A percentile compares a stretch with the other conserved stretches of the same genome.
Conservation (phyloP, 768 basidiomycete genomes). For the Neoboletus magnificus region DNA sequence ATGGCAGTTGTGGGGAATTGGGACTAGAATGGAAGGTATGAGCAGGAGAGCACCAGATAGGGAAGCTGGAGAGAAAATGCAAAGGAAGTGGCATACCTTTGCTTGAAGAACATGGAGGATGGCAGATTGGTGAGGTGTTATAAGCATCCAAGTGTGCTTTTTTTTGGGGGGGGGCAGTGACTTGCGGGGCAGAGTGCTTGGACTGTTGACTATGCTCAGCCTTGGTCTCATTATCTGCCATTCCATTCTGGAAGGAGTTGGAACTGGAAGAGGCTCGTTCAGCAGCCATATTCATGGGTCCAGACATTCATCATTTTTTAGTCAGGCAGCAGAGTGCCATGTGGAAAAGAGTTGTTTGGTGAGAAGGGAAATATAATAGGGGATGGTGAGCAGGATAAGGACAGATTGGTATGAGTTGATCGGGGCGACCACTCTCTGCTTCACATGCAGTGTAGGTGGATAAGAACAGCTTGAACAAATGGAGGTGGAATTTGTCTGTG, state of each 20-base stretch:
- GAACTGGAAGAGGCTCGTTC: slow-evolving; percentile 28
- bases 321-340: slow-evolving; percentile 52
- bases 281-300: slow-evolving; percentile 18
- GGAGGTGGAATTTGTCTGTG: slow-evolving; percentile 97
- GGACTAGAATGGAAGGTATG: slow-evolving; percentile 47
- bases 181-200: slow-evolving; percentile 32
- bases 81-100: slow-evolving; percentile 50
- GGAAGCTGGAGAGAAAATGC: neutral
- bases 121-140: slow-evolving; percentile 84
- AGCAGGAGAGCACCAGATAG: neutral
- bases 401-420: slow-evolving; percentile 97
- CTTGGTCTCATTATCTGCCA: slow-evolving; percentile 60
- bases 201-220: slow-evolving; percentile 41
- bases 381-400: slow-evolving; percentile 94
- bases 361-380: slow-evolving; percentile 82
- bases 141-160: slow-evolving; percentile 83
- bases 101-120: slow-evolving; percentile 86
- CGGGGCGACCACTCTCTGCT: slow-evolving; percentile 92
- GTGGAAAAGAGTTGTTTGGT: slow-evolving; percentile 86
- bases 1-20: slow-evolving; percentile 85
- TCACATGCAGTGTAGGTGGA: slow-evolving; percentile 96
- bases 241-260: slow-evolving; percentile 48
- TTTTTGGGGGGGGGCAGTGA: slow-evolving; percentile 39
- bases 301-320: slow-evolving; percentile 19
- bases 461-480: slow-evolving; percentile 93